Base-by-base conservation (phyloP, 164 flowering plant genomes). In the Hamamelis virginiana region DNA sequence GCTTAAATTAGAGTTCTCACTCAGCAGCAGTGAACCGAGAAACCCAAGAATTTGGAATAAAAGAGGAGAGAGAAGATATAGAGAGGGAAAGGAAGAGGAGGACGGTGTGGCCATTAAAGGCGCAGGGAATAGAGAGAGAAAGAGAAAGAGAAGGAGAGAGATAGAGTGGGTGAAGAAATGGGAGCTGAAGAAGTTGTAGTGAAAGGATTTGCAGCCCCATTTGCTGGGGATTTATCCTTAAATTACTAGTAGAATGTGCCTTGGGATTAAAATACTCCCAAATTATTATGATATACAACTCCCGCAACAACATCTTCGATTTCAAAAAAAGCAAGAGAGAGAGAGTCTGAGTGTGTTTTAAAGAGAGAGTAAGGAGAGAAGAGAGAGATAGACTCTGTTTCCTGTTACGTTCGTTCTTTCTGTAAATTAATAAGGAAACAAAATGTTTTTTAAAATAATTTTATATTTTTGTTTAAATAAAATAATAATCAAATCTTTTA, bases 41-140 rank as follows among this genome's bases (percentile, higher is more conserved):
- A 52, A 52, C 38, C 48, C 57, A 23, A 64, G 51, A 59, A 25
- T 3, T 18, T 43, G 62, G 38, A 50, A 51, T 25, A 47, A 38
- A 41, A 22, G 64, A 67, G 18, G 60, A 57, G 46, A 64, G 69
- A 65, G 50, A 64, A 33, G 27, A 56, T n/a, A n/a, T n/a, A 59
- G 51, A 19, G 62, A 44, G 27, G 19, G 4, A 45, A 41, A 22
- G 47, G 8, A 10, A 16, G 14, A 53, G 25, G 8, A 21, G 8
- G 65, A 66, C 5, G 21, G 12, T 48, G 59, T 25, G 64, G 38
- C 56, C 56, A 64, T 52, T 66, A 55, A n/a, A 67, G 59, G 62
- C 52, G 3, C 9, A 52, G 52, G 9, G 38, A 43, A 19, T 15
- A 18, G 33, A 28, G 52, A 55, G 22, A 8, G 21, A 60, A 53